phyloP scores from a whole-genome alignment of 2,329 filamentous ascomycete species.

The Trichoderma afroharzianum region DNA sequence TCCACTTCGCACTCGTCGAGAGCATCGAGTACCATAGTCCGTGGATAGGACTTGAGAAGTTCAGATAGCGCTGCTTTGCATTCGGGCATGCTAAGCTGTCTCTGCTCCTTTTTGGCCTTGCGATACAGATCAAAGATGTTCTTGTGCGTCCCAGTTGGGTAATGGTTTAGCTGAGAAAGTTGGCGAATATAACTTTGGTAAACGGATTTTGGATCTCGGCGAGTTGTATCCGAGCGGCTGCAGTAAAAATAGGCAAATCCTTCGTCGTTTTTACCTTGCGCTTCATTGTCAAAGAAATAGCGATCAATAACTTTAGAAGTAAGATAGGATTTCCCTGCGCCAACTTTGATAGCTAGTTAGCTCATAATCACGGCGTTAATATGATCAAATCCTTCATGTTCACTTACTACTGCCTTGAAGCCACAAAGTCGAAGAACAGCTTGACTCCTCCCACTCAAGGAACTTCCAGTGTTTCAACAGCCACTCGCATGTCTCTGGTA shows the following conservation, averaged over 20 bases:
- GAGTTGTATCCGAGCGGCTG: background rate
- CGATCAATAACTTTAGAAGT: background rate
- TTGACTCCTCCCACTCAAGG: background rate
- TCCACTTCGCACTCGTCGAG: background rate
- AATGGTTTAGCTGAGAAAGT: background rate
- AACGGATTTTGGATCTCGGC: background rate
- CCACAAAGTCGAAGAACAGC: background rate
- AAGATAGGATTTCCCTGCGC: background rate
- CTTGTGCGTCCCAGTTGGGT: background rate
- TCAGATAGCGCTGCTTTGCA: background rate
- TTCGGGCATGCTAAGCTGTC: background rate
- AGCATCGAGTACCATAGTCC: background rate
- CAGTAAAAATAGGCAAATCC: background rate
- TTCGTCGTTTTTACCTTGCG: background rate
- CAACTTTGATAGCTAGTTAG: background rate
- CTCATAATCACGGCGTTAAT: background rate
- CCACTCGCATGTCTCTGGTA: background rate
- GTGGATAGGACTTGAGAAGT: background rate
- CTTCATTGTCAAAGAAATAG: too few relatives aligned
- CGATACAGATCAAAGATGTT: background rate
- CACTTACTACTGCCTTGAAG: background rate
- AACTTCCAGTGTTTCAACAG: background rate
- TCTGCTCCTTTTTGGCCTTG: background rate
- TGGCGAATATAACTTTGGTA: background rate
- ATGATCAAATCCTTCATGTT: background rate